These are phyloP conservation scores for Mrakia frigida DNA, from an alignment of 768 basidiomycete genomes.

Conservation along the genomic window DNA sequence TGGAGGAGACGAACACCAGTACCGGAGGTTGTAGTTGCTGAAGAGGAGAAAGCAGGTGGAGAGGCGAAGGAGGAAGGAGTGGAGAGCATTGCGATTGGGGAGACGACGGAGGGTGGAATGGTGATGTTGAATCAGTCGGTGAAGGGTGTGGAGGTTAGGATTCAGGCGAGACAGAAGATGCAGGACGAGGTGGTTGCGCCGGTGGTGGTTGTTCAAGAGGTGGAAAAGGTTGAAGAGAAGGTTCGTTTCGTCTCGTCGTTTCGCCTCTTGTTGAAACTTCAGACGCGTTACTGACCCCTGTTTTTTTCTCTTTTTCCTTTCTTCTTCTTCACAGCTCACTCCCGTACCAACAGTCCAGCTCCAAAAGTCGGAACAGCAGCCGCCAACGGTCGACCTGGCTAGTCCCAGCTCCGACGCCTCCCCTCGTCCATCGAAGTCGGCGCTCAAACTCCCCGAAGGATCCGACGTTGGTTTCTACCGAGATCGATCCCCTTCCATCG, in stretches of 20 bases:
- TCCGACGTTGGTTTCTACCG: slow-evolving; percentile 26
- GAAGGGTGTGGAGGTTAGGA: background rate
- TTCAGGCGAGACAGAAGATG: background rate
- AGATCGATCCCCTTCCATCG: slow-evolving; percentile 23
- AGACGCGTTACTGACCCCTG: background rate
- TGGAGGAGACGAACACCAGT: slow-evolving; percentile 10
- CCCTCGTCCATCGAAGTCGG: background rate
- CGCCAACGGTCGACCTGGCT: too few species aligned
- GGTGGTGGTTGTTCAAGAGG: background rate
- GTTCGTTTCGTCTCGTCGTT: background rate
- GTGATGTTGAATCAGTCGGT: background rate
- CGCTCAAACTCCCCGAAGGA: slow-evolving; percentile 19
- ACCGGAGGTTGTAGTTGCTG: background rate
- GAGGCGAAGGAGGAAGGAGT: background rate
- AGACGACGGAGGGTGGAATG: background rate
- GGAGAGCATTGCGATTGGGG: background rate
- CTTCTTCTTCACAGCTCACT: background rate
- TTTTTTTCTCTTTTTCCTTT: background rate
- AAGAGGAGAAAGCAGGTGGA: background rate
- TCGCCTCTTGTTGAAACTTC: background rate
- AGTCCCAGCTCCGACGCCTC: background rate
- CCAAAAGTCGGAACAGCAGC: too few species aligned
- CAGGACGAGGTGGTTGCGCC: background rate
- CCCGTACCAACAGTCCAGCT: background rate
- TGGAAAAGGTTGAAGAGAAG: background rate